Evolutionary conservation across 2,329 filamentous ascomycete genomes (phyloP).

Genomic region (Epichloe bromicola): DNA sequence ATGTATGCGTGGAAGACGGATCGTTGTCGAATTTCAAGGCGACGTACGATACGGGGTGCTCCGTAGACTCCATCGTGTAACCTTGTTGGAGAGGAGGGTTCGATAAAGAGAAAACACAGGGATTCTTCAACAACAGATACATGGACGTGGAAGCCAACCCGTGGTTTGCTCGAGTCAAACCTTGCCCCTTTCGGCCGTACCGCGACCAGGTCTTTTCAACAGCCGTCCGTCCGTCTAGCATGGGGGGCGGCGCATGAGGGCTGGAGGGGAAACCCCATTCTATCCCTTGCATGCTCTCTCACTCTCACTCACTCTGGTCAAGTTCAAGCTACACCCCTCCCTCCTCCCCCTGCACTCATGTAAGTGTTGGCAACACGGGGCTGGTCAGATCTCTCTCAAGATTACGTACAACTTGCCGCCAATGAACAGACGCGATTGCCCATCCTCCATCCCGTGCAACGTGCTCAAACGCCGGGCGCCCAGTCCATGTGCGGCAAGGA

Average conservation of each 20-base stretch:
- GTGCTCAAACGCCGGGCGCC: background rate
- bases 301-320: background rate
- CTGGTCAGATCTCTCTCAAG: conserved; percentile 4
- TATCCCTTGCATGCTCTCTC: background rate
- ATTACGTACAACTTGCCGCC: conserved; percentile 1
- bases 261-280: too few relatives aligned
- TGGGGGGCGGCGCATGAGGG: too few relatives aligned
- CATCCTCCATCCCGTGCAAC: background rate
- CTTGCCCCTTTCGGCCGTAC: too few relatives aligned
- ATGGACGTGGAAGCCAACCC: too few relatives aligned
- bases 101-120: too few relatives aligned
- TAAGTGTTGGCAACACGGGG: background rate
- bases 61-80: background rate
- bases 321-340: background rate
- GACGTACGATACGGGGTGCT: too few relatives aligned
- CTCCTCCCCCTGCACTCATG: background rate
- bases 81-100: too few relatives aligned
- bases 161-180: too few relatives aligned
- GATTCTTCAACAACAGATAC: background rate
- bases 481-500: background rate
- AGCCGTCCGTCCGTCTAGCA: too few relatives aligned
- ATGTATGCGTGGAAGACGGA: conserved; percentile 13
- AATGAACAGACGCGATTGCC: background rate
- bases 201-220: too few relatives aligned
- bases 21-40: background rate